Base-by-base conservation (phyloP, 2,329 filamentous ascomycete species). In the Colletotrichum aenigma region DNA sequence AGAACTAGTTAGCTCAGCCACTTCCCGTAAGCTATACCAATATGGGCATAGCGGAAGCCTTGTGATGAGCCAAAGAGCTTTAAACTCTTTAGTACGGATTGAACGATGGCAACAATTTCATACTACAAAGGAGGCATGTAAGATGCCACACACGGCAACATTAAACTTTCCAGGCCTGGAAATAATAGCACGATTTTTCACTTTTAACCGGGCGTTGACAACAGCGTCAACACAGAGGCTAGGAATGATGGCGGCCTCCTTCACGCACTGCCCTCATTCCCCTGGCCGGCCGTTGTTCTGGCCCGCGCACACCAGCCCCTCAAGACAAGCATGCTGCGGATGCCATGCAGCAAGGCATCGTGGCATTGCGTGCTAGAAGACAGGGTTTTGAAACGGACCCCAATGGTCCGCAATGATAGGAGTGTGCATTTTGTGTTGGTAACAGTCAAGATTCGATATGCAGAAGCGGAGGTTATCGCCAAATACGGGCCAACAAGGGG, bases 91-190 rank as follows among this genome's bases (percentile, higher is more conserved):
- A 21, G 43, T 10, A 6, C 4, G 18, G 38, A 43, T 38, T 38
- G 36, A 38, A 38, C 36, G 36, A 10, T 18, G 36, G 36, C 4
- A 48, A 21, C 43, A 48, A 21, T 3, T 5, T 5, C 10, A 48
- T 48, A 12, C n/a, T 48, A 48, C 43, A 21, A 21, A 48, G 43
- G 43, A 48, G 6, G 10, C 6, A 52, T 52, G 43, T 21, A 52
- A 52, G 43, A 52, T 21, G 43, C 43, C 43, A 48, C 43, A 2
- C n/a, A 21, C 10, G n/a, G n/a, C 2, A 48, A 48, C 2, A 12
- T 21, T 13, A 48, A 2, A 48, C 43, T 4, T 48, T 13, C n/a
- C 2, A 2, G 6, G 2, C n/a, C 0, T 13, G 43, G 1, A 21
- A 48, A 2, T 21, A 2, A 48, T 21, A 7, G n/a, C n/a, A 52